Base-by-base conservation (phyloP, 768 basidiomycete species). In the Crepidotus variabilis region DNA sequence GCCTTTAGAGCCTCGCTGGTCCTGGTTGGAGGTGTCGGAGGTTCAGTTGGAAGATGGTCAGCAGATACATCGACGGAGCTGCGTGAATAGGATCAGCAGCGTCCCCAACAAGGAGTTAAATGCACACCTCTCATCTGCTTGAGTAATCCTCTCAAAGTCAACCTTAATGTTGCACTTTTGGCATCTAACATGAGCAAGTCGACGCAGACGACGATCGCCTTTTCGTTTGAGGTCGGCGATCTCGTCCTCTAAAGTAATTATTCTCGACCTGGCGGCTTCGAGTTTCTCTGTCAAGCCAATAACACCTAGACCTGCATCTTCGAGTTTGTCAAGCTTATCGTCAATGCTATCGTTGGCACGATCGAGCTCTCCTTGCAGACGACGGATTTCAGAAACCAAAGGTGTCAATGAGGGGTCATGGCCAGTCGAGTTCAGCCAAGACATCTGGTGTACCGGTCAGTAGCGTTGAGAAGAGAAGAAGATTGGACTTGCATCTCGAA, bases 291-390 rank as follows among this genome's bases (percentile, higher is more conserved):
- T 85, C 34, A 92, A 74, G 6, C 81, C 83, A 47, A 93, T 83
- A 43, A 86, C 86, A 24, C 84, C 90, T 13, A 87, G 69, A 4
- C 92, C 92, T 0, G 87, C 86, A 55, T 92, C 86, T 64, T 91
- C 89, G 2, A 95, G 84, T 51, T 87, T 84, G 66, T 92, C 91
- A 14, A 95, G 77, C 68, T 94, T 94, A 65, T 92, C 87, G 62
- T 95, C 94, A 53, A 95, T 90, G 62, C 82, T 88, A 34, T 88
- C 85, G 65, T 95, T 93, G 9, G 92, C 92, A 2, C 67, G 77
- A 59, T 88, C 87, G 23, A 94, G 84, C 61, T 94, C 87, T 16
- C 75, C 75, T 62, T 93, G 87, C 35, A 94, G 74, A 21, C 87
- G 81, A 51, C 75, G 77, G 50, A 94, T 89, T 67, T 94, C 88